Conservation (phyloP, 2,329 filamentous ascomycete species). For the Stromatinia cepivora region DNA sequence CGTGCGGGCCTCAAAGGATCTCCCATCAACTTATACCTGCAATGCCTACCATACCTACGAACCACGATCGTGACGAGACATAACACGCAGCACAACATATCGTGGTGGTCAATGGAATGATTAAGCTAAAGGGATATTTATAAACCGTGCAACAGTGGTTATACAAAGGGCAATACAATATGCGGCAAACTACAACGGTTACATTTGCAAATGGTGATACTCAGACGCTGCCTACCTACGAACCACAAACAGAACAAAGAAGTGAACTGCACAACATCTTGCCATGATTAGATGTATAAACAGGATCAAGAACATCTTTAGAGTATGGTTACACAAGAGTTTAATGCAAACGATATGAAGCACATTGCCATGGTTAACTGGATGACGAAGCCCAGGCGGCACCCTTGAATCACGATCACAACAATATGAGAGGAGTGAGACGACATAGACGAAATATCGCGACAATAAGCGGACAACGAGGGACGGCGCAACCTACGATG, state of each 20-base stretch:
- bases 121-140: background rate
- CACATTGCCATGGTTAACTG: background rate
- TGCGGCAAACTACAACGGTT: background rate
- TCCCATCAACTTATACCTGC: background rate
- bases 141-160: background rate
- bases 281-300: background rate
- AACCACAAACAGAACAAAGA: background rate
- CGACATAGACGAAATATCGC: background rate
- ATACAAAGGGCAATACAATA: background rate
- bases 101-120: background rate
- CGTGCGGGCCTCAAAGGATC: background rate
- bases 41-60: background rate
- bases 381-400: background rate
- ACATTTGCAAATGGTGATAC: background rate
- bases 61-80: background rate
- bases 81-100: background rate
- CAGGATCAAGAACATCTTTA: background rate
- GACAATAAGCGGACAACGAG: background rate
- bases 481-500: background rate
- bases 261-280: background rate
- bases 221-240: background rate
- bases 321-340: background rate
- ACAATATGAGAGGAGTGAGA: background rate
- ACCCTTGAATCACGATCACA: background rate
- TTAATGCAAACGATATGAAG: background rate